These are phyloP conservation scores for Juglanconis oblonga DNA, from an alignment of 2,329 filamentous ascomycete genomes.

Conservation along the genomic window DNA sequence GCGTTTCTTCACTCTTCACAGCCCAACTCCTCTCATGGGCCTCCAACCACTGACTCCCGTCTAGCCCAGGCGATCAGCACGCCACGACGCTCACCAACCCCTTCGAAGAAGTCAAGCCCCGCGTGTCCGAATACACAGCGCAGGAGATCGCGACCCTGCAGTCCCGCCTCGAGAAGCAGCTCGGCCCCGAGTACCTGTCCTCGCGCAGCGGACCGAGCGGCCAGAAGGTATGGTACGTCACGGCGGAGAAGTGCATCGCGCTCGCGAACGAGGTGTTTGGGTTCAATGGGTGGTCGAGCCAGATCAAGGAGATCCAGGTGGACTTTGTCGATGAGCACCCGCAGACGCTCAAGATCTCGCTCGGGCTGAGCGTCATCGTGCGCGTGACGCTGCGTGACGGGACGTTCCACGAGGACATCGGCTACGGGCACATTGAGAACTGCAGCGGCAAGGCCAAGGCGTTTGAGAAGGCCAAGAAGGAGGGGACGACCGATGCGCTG, in stretches of 20 bases:
- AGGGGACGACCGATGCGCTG: constrained; percentile 90
- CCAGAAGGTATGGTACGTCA: constrained; percentile 85
- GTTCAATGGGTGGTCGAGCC: constrained; percentile 96
- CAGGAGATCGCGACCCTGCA: constrained; percentile 86
- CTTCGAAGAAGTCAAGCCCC: constrained; percentile 69
- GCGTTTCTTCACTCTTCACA: background rate
- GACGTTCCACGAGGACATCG: constrained; percentile 96
- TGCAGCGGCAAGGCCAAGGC: constrained; percentile 91
- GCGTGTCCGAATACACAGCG: constrained; percentile 81
- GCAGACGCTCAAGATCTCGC: constrained; percentile 72
- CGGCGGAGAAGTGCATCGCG: constrained; percentile 95
- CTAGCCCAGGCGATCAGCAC: constrained; percentile 69
- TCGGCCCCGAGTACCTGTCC: constrained; percentile 95
- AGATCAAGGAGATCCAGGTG: constrained; percentile 91
- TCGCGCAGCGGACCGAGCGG: constrained; percentile 79
- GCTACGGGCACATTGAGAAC: constrained; percentile 96
- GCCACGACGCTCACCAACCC: constrained; percentile 63
- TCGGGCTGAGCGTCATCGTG: constrained; percentile 87
- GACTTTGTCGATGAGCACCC: constrained; percentile 91
- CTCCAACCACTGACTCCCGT: background rate
- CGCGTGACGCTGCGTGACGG: constrained; percentile 88
- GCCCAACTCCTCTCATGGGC: background rate
- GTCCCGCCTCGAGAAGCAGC: constrained; percentile 81
- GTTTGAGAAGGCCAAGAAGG: constrained; percentile 98
- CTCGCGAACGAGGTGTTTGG: constrained; percentile 94